A percentile compares a stretch with the other conserved stretches of the same genome.
phyloP scores from a whole-genome alignment of 371 early-diverging fungal genomes.

The Dichotomocladium elegans region DNA sequence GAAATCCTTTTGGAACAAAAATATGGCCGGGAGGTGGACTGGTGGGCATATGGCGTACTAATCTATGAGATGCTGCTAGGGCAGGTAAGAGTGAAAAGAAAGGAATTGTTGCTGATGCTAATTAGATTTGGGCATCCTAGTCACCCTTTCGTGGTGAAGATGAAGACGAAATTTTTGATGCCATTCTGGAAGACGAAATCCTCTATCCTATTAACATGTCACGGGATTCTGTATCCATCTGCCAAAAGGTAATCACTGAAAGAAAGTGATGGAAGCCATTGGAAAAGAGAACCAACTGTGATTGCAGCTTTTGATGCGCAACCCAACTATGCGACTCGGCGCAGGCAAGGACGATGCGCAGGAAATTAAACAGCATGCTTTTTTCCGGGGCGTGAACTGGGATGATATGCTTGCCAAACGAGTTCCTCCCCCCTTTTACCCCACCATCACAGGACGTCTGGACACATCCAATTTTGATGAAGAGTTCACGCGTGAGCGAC shows the following conservation, averaged over 20 bases:
- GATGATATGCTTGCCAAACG: conserved; percentile 83
- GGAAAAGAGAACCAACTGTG: neutral
- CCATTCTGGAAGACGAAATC: conserved; percentile 92
- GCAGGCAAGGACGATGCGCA: conserved; percentile 80
- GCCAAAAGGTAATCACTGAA: conserved; percentile 63
- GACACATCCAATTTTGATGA: conserved; percentile 96
- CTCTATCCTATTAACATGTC: conserved; percentile 90
- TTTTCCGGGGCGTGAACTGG: conserved; percentile 94
- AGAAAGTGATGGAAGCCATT: neutral
- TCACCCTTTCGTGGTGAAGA: conserved; percentile 94
- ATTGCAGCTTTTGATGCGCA: conserved; percentile 77
- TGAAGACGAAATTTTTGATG: conserved; percentile 95
- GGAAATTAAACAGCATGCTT: conserved; percentile 91
- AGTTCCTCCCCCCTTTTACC: conserved; percentile 88
- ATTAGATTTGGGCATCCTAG: conserved; percentile 17
- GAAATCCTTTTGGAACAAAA: conserved; percentile 79
- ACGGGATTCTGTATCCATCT: conserved; percentile 85
- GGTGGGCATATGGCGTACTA: conserved; percentile 94
- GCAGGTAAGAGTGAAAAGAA: conserved; percentile 35
- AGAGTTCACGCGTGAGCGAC: conserved; percentile 91
- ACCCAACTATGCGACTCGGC: conserved; percentile 87
- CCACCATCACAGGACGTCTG: conserved; percentile 73
- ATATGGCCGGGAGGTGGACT: conserved; percentile 86
- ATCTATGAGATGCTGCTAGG: conserved; percentile 96
- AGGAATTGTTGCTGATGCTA: conserved; percentile 92